Evolutionary conservation across 306 rosid species (phyloP).

Genomic region (Trifolium repens): DNA sequence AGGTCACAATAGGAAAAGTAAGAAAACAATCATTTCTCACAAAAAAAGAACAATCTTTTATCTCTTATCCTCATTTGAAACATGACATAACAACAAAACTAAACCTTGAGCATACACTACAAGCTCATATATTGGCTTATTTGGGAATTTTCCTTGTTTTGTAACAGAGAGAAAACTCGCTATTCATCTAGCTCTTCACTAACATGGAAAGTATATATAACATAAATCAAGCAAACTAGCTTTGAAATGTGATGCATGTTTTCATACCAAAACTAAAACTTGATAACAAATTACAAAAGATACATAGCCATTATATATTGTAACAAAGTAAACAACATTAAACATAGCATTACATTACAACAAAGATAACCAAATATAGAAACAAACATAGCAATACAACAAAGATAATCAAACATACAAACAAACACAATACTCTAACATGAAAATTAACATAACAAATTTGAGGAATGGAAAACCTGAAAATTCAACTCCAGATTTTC

Average conservation of each 20-base stretch:
- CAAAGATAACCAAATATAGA: slow-evolving; percentile 1
- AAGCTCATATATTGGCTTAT: slow-evolving; percentile 37
- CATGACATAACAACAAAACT: slow-evolving; percentile 35
- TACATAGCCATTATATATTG: slow-evolving; percentile 42
- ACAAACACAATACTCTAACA: slow-evolving; percentile 39
- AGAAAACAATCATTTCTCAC: slow-evolving; percentile 44
- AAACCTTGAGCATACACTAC: slow-evolving; percentile 35
- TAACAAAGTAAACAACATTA: slow-evolving; percentile 42
- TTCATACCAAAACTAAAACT: slow-evolving; percentile 33
- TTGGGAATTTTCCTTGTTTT: slow-evolving; percentile 42
- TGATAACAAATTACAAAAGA: slow-evolving; percentile 38
- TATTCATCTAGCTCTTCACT: slow-evolving; percentile 24
- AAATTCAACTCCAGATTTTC: slow-evolving; percentile 54
- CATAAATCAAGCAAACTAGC: slow-evolving; percentile 29
- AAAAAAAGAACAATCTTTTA: slow-evolving; percentile 30
- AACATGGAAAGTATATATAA: slow-evolving; percentile 38
- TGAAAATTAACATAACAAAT: slow-evolving; percentile 46
- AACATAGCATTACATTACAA: slow-evolving; percentile 46
- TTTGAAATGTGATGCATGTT: slow-evolving; percentile 10
- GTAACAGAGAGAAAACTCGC: slow-evolving; percentile 35
- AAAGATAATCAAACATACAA: slow-evolving; percentile 8
- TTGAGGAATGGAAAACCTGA: slow-evolving; percentile 59
- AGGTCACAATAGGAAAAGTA: slow-evolving; percentile 45
- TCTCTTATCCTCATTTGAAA: slow-evolving; percentile 45
- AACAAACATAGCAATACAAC: slow-evolving; percentile 34